A percentile compares a stretch with the other conserved stretches of the same genome.
Evolutionary conservation across 371 early-diverging fungal genomes (phyloP).

Genomic region (Basidiobolus meristosporus): DNA sequence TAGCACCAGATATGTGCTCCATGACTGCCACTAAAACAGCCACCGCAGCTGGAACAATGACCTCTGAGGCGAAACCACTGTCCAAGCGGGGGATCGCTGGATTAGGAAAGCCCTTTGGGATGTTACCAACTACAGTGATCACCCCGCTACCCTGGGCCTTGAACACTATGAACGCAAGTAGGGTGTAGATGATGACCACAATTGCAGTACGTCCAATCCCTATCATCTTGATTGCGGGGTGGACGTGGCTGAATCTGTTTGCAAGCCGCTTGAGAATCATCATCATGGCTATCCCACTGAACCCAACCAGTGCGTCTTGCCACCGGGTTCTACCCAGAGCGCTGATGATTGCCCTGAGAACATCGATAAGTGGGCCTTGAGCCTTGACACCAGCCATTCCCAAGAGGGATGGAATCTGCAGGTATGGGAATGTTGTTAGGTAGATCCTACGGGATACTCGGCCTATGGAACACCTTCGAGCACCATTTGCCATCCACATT

Average conservation of each 20-base stretch:
- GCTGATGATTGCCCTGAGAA: background rate
- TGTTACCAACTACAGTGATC: conserved; percentile 2
- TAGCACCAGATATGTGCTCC: conserved; percentile 69
- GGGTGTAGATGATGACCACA: conserved; percentile 55
- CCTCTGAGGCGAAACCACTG: conserved; percentile 15
- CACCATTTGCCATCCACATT: conserved; percentile 42
- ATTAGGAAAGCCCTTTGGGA: conserved; percentile 46
- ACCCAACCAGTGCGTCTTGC: background rate
- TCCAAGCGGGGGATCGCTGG: conserved; percentile 26
- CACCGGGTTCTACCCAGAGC: background rate
- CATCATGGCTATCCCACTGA: background rate
- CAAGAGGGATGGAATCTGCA: conserved; percentile 23
- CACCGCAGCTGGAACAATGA: conserved; percentile 29
- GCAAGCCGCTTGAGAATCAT: background rate
- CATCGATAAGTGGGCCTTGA: background rate
- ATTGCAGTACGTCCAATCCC: conserved; percentile 7
- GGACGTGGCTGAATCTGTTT: background rate
- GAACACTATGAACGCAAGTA: conserved; percentile 45
- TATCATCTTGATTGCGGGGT: background rate
- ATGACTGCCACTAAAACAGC: conserved; percentile 50
- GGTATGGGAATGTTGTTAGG: conserved; percentile 19
- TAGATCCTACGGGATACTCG: conserved; percentile 24
- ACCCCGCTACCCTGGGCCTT: conserved; percentile 4
- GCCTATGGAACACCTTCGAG: no score
- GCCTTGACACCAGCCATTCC: background rate